Conservation (phyloP, 2,329 filamentous ascomycete species). For the Didymella keratinophila region DNA sequence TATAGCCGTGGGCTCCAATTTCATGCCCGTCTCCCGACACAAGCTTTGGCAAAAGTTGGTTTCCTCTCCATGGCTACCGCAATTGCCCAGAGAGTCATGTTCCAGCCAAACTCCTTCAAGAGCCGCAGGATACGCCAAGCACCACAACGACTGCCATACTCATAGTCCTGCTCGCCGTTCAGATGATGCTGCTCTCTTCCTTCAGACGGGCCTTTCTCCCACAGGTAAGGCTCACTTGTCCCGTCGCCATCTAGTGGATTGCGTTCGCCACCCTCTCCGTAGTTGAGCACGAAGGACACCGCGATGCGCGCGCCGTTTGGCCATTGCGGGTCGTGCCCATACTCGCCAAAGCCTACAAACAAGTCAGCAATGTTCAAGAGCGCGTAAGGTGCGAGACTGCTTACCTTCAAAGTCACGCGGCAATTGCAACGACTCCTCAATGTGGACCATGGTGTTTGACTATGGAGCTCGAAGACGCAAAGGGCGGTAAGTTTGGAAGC, state of each 20-base stretch:
- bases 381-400: background rate
- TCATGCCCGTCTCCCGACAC: slow-evolving; percentile 61
- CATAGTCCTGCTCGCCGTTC: slow-evolving; percentile 61
- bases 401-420: slow-evolving; percentile 50
- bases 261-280: slow-evolving; percentile 48
- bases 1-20: slow-evolving; percentile 59
- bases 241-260: slow-evolving; percentile 45
- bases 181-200: slow-evolving; percentile 38
- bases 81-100: slow-evolving; percentile 61
- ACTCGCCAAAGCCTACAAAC: slow-evolving; percentile 55
- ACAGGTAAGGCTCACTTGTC: slow-evolving; percentile 29
- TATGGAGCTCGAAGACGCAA: background rate
- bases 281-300: slow-evolving; percentile 52
- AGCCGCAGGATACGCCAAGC: slow-evolving; percentile 60
- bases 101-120: slow-evolving; percentile 59
- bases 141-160: slow-evolving; percentile 60
- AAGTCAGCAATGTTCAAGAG: background rate
- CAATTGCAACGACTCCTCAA: slow-evolving; percentile 47
- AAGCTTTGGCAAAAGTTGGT: slow-evolving; percentile 56
- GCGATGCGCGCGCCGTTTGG: slow-evolving; percentile 50
- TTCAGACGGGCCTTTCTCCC: slow-evolving; percentile 13
- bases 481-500: background rate
- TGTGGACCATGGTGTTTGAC: slow-evolving; percentile 34
- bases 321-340: slow-evolving; percentile 49
- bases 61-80: slow-evolving; percentile 59